Evolutionary conservation across 371 early-diverging fungal genomes (phyloP), one percentile per base, ranked within the genome.

Genomic region (Saksenaea vasiformis): DNA sequence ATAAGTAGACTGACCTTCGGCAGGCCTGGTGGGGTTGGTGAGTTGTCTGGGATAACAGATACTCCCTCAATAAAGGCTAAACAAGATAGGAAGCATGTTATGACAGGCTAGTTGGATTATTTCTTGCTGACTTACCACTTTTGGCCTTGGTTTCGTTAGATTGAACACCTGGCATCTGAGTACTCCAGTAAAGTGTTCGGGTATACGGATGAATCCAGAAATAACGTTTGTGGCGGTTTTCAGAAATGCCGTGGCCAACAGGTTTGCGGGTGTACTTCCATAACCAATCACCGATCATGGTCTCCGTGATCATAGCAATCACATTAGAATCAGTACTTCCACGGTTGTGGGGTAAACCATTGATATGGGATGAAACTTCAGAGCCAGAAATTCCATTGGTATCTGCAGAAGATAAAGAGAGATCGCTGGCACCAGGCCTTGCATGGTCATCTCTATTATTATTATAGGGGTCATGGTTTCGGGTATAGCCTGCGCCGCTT

Each of bases 171-270:
- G 91, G 91, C 36, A 84, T 87, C 60, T 77, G 77, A 38, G 72
- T 76, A 68, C 87, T 84, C 92, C 92, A 92, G 66, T 90, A 87
- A 36, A 92, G 67, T 26, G 88, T 87, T 57, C 88, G 87, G 38
- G 90, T 87, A 54, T 91, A 91, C 22, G 92, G 92, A 63, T 91
- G 90, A 24, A 92, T 83, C 92, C 92, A 92, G 41, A 91, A 87
- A 77, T 83, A 92, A n/a, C 91, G 83, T 55, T 78, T 63, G 59
- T 92, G 90, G 13, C 85, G 73, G 53, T 85, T 83, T 68, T 89
- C 90, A n/a, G 83, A 83, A 8, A 77, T 70, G 35, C 81, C 80
- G n/a, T 68, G 67, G 5, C 80, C 81, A 56, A 79, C 79, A n/a
- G 82, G 70, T 35, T 84, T 78, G 7, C 87, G 81, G 27, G 88